Conservation (phyloP, 169 alveolate species). For the Besnoitia besnoiti region DNA sequence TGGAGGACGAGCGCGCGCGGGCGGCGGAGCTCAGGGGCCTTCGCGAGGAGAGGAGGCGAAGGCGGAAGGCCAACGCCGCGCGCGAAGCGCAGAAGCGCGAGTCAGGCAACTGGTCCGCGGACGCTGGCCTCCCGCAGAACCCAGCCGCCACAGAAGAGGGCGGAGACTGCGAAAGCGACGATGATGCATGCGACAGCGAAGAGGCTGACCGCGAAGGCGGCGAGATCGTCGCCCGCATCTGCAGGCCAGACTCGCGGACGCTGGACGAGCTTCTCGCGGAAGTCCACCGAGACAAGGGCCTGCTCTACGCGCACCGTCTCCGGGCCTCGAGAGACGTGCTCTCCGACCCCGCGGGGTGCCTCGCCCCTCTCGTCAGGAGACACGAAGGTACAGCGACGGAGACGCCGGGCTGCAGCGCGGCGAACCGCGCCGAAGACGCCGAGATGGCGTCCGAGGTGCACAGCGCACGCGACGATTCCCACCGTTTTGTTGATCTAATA, state of each 20-base stretch:
- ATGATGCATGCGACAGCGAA: background rate
- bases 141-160: background rate
- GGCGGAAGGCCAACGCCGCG: background rate
- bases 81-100: background rate
- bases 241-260: background rate
- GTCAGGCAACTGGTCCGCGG: background rate
- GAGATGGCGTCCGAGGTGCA: too few species aligned
- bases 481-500: background rate
- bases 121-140: background rate
- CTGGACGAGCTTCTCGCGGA: slow-evolving; percentile 26
- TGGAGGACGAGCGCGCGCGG: background rate
- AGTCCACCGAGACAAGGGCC: background rate
- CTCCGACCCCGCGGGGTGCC: background rate
- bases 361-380: background rate
- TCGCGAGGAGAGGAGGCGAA: background rate
- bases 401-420: background rate
- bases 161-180: background rate
- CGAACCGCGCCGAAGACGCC: background rate
- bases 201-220: background rate
- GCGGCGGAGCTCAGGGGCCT: background rate
- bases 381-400: background rate
- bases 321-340: background rate
- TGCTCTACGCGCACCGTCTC: background rate
- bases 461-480: background rate
- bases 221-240: background rate